Evolutionary conservation across 1,139 yeast species (phyloP), one percentile per base, ranked within the genome.

Genomic region (Torulaspora globosa): DNA sequence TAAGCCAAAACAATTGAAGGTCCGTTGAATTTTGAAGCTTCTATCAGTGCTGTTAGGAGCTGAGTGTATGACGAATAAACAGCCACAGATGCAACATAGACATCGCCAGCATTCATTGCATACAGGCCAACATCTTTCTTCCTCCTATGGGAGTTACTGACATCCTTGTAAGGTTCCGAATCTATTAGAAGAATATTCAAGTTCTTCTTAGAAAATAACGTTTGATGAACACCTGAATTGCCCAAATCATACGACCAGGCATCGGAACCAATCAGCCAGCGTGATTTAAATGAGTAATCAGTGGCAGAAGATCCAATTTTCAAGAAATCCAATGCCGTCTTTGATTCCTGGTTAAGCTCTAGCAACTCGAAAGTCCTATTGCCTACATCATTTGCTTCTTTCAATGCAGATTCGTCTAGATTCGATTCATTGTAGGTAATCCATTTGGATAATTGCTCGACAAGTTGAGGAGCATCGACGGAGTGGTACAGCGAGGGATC

Each of bases 231-330:
- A 65, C 97, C 96, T 9, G 96, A 84, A 54, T 86, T 75, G 33
- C 97, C 97, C 56, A 87, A 72, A 70, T 90, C 97, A 63, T 84
- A 89, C 16, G 96, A 78, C 97, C 98, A 90, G 28, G 95, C 80
- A 67, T 90, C 97, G 7, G 97, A 88, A 19, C 97, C 97, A 52
- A 92, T 74, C 52, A 90, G 72, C 98, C 98, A 90, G 50, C 79
- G 75, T 21, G 84, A 73, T 44, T 72, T 71, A 63, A 65, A 59
- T 53, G 83, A 74, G 52, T 70, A 73, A 3, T 71, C 69, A 50
- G 75, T 69, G 37, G 70, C 67, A 2, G 69, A 65, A 39, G 84
- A 70, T 11, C 84, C 69, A 10, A 70, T 63, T 40, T 70, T 57
- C 5, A 85, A 72, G 14, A 70, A 58, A 11, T 71, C 68, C 1